Base-by-base conservation (phyloP, 2,329 filamentous ascomycete species). In the Trichoderma polysporum region DNA sequence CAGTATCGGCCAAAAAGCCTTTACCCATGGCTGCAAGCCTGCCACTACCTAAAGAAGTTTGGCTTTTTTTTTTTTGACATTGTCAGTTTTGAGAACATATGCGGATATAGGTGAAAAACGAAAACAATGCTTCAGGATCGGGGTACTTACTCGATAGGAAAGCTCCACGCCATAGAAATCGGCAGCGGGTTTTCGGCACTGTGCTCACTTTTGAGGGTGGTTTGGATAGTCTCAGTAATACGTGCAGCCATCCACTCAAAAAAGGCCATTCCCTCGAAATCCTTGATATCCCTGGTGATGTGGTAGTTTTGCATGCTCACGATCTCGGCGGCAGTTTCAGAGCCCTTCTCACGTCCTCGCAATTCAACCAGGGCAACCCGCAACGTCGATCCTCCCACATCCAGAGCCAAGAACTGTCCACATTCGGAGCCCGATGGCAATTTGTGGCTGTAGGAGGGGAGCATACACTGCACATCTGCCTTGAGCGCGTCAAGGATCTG, bases 371-470 rank as follows among this genome's bases (percentile, higher is more conserved):
- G 73, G 6, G 87, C 88, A 33, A 91, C 86, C 61, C 88, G 82
- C 68, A 91, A 78, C 12, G 88, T 91, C 41, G 89, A 90, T 2
- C 89, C 89, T 41, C 89, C 89, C n/a, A 91, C 86, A 74, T 91
- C 89, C 41, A 90, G 79, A 25, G 88, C 86, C 62, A 91, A 79
- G 74, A 84, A 90, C 61, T 82, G 83, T 29, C 88, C 88, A 50
- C 73, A 75, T 73, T 90, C 88, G 54, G 79, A 74, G 60, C 88
- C 88, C n/a, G 78, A 82, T 1, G 88, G 88, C 6, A 91, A 79
- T 70, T 86, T 84, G 71, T 88, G 84, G 78, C 85, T 90, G 78
- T 88, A 90, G 13, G 87, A 89, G 2, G 88, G 88, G 22, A 90
- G 81, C 88, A 90, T 90, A 74, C 84, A 88, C 68, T 84, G 80